Conservation (phyloP, 2,329 filamentous ascomycete genomes). For the Colletotrichum scovillei region DNA sequence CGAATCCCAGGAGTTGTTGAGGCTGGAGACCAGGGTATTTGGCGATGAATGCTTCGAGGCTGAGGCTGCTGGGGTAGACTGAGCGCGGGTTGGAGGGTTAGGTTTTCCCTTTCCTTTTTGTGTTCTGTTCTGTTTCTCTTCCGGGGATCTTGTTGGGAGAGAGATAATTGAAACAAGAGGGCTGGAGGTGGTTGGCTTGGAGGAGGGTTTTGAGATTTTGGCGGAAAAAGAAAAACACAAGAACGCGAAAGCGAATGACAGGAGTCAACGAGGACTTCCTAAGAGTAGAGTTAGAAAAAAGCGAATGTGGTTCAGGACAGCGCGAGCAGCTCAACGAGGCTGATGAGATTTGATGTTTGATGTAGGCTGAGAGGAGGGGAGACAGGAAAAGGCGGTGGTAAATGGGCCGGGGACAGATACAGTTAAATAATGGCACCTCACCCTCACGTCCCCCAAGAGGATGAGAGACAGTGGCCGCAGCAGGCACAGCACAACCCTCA, state of each 20-base stretch:
- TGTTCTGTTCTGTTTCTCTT: constrained; percentile 9
- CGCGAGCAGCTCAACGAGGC: constrained; percentile 35
- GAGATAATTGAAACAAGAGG: constrained; percentile 13
- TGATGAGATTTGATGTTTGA: constrained; percentile 31
- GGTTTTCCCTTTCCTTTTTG: constrained; percentile 2
- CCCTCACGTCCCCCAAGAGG: constrained; percentile 4
- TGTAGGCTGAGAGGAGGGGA: constrained; percentile 45
- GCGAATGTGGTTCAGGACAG: constrained; percentile 56
- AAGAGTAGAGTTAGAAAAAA: constrained; percentile 56
- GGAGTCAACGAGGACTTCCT: constrained; percentile 81
- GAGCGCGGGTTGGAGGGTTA: background rate
- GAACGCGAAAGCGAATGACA: constrained; percentile 77
- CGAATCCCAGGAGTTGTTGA: constrained; percentile 10
- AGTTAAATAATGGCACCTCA: constrained; percentile 33
- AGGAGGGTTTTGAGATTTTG: constrained; percentile 37
- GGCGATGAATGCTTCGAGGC: constrained; percentile 9
- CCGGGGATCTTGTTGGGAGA: constrained; percentile 33
- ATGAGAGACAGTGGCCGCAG: constrained; percentile 19
- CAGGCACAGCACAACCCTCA: constrained; percentile 2
- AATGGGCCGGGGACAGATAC: constrained; percentile 48
- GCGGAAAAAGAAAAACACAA: constrained; percentile 54
- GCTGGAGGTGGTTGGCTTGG: constrained; percentile 39
- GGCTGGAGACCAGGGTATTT: constrained; percentile 23
- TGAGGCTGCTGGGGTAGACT: background rate
- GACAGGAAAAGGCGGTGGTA: constrained; percentile 47